Evolutionary conservation across 2,329 filamentous ascomycete genomes (phyloP), one percentile per base, ranked within the genome.

Genomic region (Ilyonectria mors-panacis): DNA sequence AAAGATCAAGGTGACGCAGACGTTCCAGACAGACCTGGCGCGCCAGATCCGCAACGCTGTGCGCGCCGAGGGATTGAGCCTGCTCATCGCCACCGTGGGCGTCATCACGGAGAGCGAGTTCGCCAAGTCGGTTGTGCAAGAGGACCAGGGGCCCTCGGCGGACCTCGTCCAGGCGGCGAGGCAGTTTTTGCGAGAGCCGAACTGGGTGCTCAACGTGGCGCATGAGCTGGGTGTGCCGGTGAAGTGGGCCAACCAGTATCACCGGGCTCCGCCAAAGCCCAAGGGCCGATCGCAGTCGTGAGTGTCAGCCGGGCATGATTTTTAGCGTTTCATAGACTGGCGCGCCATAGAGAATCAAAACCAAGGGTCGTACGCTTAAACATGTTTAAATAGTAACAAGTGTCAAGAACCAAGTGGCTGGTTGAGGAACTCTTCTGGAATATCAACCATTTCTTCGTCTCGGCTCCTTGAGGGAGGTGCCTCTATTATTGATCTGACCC

Each of bases 121-220:
- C 78, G 94, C 93, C 6, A 87, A 90, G 62, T 80, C 80, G 1
- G 81, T 85, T 70, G 88, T 82, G 65, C 92, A 90, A 76, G 81
- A 84, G 62, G 81, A 78, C 37, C 42, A 56, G 17, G 65, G 83
- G 6, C 75, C 85, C 17, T 81, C 84, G 77, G 88, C 87, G 1
- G 94, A 98, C 77, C 79, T 95, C n/a, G 89, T 92, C 0, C 85
- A 95, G 19, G 85, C 92, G 1, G 95, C 89, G 0, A 86, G 94
- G 63, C 91, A 92, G 76, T 96, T 96, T 80, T 85, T 97, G 81
- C 89, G 94, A 78, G 94, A 97, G 76, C 93, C 94, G 0, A 91
- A 93, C 65, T 90, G 94, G 77, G 92, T 94, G 9, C 89, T 94
- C 81, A 86, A 88, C 37, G 91, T 89, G 69, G 94, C 93, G 0